These are phyloP conservation scores for Chernovozyma aurita DNA, from an alignment of 1,139 yeast genomes.

Conservation along the genomic window DNA sequence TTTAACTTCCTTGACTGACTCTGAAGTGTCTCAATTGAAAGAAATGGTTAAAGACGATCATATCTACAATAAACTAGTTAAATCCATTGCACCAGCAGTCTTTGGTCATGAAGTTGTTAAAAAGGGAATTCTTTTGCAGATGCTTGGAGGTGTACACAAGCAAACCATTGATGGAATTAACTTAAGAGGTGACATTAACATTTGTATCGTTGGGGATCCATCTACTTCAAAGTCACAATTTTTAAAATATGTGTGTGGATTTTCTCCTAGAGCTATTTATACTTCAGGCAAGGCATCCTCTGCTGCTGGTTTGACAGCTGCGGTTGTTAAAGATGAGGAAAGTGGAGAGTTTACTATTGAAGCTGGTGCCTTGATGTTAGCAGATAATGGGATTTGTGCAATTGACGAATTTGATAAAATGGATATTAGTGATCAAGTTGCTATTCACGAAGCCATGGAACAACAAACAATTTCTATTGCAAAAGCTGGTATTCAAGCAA, in stretches of 20 bases:
- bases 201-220: constrained; percentile 97
- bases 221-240: constrained; percentile 97
- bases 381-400: constrained; percentile 98
- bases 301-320: constrained; percentile 98
- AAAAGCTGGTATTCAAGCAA: constrained; percentile 97
- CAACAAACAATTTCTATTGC: constrained; percentile 98
- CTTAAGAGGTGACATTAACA: constrained; percentile 93
- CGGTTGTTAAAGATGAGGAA: constrained; percentile 96
- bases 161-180: constrained; percentile 91
- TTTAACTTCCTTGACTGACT: constrained; percentile 71
- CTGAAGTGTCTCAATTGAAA: constrained; percentile 80
- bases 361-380: constrained; percentile 98
- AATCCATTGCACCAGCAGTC: constrained; percentile 93
- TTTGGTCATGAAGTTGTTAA: constrained; percentile 95
- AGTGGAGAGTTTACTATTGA: constrained; percentile 97
- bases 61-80: constrained; percentile 78
- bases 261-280: constrained; percentile 91
- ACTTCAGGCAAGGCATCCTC: constrained; percentile 98
- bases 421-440: constrained; percentile 95
- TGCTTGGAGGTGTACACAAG: constrained; percentile 95
- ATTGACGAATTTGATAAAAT: constrained; percentile 98
- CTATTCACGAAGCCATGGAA: constrained; percentile 99
- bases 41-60: constrained; percentile 90
- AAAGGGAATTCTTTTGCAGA: constrained; percentile 84
- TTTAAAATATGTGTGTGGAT: constrained; percentile 85